These are phyloP conservation scores for Fusarium sp. DNA, from an alignment of 2,329 filamentous ascomycete species.

Conservation along the genomic window DNA sequence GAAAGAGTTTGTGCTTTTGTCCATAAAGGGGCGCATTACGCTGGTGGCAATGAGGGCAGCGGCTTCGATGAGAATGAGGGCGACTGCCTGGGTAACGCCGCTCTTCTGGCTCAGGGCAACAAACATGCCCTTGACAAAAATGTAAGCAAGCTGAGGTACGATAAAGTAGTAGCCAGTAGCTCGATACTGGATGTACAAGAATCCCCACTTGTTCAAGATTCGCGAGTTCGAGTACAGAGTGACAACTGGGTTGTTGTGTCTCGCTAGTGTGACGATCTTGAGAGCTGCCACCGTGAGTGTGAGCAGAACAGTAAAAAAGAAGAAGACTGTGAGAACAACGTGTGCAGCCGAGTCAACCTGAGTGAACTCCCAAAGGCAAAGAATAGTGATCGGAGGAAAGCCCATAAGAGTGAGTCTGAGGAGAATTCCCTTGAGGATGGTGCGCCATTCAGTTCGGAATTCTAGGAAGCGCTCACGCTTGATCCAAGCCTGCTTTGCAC, in stretches of 20 bases:
- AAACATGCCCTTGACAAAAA: conserved; percentile 87
- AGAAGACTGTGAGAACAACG: conserved; percentile 87
- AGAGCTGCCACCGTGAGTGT: conserved; percentile 85
- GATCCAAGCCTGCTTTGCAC: conserved; percentile 79
- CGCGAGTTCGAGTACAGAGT: conserved; percentile 94
- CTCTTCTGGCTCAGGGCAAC: conserved; percentile 81
- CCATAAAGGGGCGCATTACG: conserved; percentile 93
- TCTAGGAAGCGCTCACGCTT: conserved; percentile 88
- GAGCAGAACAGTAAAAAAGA: conserved; percentile 81
- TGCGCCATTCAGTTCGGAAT: conserved; percentile 93
- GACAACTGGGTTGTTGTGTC: conserved; percentile 96
- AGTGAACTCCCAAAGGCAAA: conserved; percentile 95
- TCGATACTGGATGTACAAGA: conserved; percentile 96
- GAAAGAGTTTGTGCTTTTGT: conserved; percentile 96
- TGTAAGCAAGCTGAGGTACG: conserved; percentile 80
- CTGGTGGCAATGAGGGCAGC: conserved; percentile 79
- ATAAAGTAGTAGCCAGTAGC: conserved; percentile 97
- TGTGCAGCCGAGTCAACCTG: conserved; percentile 85
- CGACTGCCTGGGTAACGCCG: conserved; percentile 82
- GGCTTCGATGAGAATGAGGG: conserved; percentile 84
- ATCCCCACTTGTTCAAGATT: conserved; percentile 96
- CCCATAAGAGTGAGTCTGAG: conserved; percentile 91
- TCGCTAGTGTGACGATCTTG: conserved; percentile 91
- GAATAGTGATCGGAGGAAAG: conserved; percentile 88
- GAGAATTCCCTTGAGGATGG: conserved; percentile 90